Conservation (phyloP, 345 rosid genomes). For the Cardamine chenopodiifolia region DNA sequence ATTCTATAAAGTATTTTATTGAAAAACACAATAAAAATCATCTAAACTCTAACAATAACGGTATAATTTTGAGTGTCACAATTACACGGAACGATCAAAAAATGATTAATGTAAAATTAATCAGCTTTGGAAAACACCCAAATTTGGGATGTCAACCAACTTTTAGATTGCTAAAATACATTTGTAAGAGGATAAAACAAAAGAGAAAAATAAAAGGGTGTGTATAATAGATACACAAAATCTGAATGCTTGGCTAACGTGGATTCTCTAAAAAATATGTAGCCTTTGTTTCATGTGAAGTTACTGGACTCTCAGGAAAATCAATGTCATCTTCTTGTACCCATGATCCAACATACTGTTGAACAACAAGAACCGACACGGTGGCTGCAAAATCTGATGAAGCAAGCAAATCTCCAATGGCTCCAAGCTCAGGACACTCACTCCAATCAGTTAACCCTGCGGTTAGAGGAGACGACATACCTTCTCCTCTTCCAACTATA, state of each 20-base stretch:
- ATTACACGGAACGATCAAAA: background rate
- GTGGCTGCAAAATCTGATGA: conserved; percentile 88
- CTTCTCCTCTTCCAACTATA: conserved; percentile 92
- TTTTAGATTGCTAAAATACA: conserved; percentile 28
- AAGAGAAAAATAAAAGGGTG: background rate
- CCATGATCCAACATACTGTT: conserved; percentile 59
- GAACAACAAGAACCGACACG: conserved; percentile 82
- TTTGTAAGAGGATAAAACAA: background rate
- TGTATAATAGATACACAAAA: conserved; percentile 1
- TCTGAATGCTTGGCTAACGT: conserved; percentile 12
- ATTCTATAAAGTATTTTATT: background rate
- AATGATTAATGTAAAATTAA: background rate
- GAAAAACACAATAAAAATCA: background rate
- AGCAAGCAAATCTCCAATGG: conserved; percentile 89
- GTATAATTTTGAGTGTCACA: background rate
- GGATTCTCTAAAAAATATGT: conserved; percentile 27
- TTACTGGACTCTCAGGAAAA: conserved; percentile 55
- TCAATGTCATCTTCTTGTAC: conserved; percentile 43
- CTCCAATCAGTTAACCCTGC: conserved; percentile 98
- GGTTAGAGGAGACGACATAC: conserved; percentile 65
- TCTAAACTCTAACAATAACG: background rate
- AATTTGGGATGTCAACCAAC: conserved; percentile 15
- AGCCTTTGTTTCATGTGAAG: conserved; percentile 35
- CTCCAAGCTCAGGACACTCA: conserved; percentile 98
- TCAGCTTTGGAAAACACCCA: conserved; percentile 2